Percentiles rank a stretch among this genome's conserved stretches.
Conservation (phyloP, 768 basidiomycete genomes). For the Filobasidium floriforme region DNA sequence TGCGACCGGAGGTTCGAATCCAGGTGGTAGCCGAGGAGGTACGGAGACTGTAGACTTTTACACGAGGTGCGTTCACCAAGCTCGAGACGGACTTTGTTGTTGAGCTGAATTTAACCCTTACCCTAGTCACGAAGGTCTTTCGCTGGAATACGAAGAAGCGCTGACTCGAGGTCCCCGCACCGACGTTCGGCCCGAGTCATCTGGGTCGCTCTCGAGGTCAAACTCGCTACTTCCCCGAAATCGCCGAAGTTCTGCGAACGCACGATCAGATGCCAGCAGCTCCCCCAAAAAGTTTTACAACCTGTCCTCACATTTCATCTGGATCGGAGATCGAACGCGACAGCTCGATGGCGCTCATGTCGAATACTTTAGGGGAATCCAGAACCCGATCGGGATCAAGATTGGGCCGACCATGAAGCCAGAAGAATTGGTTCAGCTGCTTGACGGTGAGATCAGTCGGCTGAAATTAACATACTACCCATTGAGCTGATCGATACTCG, state of each 20-base stretch:
- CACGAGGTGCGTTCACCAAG: constrained; percentile 58
- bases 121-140: constrained; percentile 80
- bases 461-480: constrained; percentile 36
- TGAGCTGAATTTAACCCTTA: background rate
- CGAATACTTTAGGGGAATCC: constrained; percentile 52
- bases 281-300: constrained; percentile 60
- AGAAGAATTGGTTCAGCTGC: constrained; percentile 66
- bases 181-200: background rate
- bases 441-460: constrained; percentile 55
- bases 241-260: constrained; percentile 36
- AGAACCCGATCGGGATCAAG: constrained; percentile 64
- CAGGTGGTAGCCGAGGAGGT: constrained; percentile 56
- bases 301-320: constrained; percentile 86
- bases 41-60: constrained; percentile 86
- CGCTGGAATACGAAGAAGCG: constrained; percentile 86
- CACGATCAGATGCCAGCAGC: background rate
- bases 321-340: constrained; percentile 94
- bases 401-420: constrained; percentile 78
- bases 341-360: constrained; percentile 89
- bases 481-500: constrained; percentile 5
- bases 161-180: constrained; percentile 56
- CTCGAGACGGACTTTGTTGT: background rate
- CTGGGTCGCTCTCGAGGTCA: constrained; percentile 7
- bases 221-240: constrained; percentile 19
- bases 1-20: constrained; percentile 58